phyloP scores from a whole-genome alignment of 2,329 filamentous ascomycete genomes.

The Blastomyces parvus region DNA sequence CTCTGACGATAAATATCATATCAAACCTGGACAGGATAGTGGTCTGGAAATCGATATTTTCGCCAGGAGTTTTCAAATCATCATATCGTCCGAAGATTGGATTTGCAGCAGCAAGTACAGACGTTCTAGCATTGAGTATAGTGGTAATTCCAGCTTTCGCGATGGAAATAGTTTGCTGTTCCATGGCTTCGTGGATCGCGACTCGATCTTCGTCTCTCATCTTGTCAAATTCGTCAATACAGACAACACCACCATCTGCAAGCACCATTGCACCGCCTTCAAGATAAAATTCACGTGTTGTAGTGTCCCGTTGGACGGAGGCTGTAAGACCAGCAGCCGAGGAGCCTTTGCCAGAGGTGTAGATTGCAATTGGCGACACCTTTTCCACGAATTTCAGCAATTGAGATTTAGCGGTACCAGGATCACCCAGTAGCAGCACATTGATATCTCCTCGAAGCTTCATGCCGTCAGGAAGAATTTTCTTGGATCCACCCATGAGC shows the following conservation, averaged over 20 bases:
- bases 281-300: constrained; percentile 90
- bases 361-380: constrained; percentile 91
- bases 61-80: constrained; percentile 91
- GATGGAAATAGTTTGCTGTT: constrained; percentile 98
- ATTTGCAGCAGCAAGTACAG: constrained; percentile 89
- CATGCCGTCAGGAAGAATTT: constrained; percentile 96
- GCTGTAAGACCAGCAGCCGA: constrained; percentile 95
- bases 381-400: constrained; percentile 96
- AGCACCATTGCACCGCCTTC: constrained; percentile 98
- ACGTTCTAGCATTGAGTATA: constrained; percentile 90
- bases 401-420: constrained; percentile 96
- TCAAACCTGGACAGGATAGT: constrained; percentile 97
- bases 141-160: constrained; percentile 98
- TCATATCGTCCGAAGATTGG: constrained; percentile 97
- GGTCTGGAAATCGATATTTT: constrained; percentile 99
- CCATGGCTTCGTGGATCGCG: constrained; percentile 98
- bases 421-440: constrained; percentile 89
- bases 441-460: constrained; percentile 96
- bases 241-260: constrained; percentile 91
- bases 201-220: constrained; percentile 98
- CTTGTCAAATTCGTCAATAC: constrained; percentile 99
- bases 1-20: constrained; percentile 98
- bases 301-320: constrained; percentile 86
- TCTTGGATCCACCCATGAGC: constrained; percentile 89
- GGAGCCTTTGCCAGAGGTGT: constrained; percentile 96